Evolutionary conservation across 345 rosid species (phyloP).

Genomic region (Clausena lansium): DNA sequence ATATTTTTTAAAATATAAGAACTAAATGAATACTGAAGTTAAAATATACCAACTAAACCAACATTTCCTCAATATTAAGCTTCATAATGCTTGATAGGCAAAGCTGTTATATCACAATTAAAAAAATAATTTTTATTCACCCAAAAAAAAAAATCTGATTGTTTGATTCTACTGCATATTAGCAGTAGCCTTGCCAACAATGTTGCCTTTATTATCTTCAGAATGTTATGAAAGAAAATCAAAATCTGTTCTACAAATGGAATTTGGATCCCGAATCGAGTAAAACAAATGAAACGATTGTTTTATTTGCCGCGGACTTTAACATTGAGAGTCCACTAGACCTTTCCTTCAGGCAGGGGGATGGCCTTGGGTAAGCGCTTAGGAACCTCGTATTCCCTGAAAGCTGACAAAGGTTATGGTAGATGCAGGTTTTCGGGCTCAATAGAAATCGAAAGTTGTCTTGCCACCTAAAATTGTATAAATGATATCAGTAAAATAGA

Average conservation of each 20-base stretch:
- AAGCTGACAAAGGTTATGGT: constrained; percentile 57
- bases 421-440: constrained; percentile 72
- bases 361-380: constrained; percentile 76
- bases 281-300: not conserved
- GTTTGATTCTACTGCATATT: too few relatives aligned
- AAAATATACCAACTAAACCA: too few relatives aligned
- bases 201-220: too few relatives aligned
- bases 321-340: constrained; percentile 74
- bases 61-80: too few relatives aligned
- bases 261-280: not conserved
- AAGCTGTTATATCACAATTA: too few relatives aligned
- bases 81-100: too few relatives aligned
- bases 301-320: constrained; percentile 72
- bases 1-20: too few relatives aligned
- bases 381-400: constrained; percentile 74
- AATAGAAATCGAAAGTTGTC: constrained; percentile 73
- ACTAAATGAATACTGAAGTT: too few relatives aligned
- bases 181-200: too few relatives aligned
- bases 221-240: not conserved
- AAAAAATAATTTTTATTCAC: too few relatives aligned
- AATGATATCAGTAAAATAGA: not conserved
- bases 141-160: too few relatives aligned
- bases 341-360: constrained; percentile 72
- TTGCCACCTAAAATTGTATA: constrained; percentile 54
- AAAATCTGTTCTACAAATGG: not conserved